Conservation (phyloP, 2,329 filamentous ascomycete genomes). For the Chaetomium olivaceum region DNA sequence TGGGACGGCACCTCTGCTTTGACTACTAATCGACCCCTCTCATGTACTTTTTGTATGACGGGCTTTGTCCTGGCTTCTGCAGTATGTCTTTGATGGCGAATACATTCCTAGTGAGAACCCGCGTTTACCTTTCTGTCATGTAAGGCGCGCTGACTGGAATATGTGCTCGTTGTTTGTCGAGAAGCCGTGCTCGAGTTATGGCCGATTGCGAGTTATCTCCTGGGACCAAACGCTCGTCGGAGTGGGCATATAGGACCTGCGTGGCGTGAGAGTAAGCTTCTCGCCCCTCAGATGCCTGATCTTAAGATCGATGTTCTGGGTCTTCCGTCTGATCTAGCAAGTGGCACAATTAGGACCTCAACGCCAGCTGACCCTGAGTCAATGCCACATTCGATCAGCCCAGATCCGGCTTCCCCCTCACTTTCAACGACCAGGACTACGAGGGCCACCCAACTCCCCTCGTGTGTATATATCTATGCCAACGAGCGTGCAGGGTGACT, state of each 20-base stretch:
- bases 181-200: neutral
- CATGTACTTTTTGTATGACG: slow-evolving; percentile 22
- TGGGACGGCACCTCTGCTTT: slow-evolving; percentile 17
- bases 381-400: slow-evolving; percentile 4
- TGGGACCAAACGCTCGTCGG: neutral
- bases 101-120: slow-evolving; percentile 7
- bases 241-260: neutral
- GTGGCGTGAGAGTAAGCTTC: neutral
- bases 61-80: slow-evolving; percentile 16
- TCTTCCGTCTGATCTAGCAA: neutral
- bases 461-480: slow-evolving; percentile 6
- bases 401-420: slow-evolving; percentile 9
- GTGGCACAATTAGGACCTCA: no score
- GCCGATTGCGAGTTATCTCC: neutral
- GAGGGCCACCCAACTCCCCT: neutral
- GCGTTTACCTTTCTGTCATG: neutral
- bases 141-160: slow-evolving; percentile 9
- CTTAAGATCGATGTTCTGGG: neutral
- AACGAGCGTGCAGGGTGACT: neutral
- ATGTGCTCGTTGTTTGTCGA: neutral
- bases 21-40: slow-evolving; percentile 13
- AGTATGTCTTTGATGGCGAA: slow-evolving; percentile 11
- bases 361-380: slow-evolving; percentile 4
- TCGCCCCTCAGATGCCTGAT: neutral
- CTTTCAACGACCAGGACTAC: neutral